phyloP scores from a whole-genome alignment of 75 land plant species.

The Picea glauca region DNA sequence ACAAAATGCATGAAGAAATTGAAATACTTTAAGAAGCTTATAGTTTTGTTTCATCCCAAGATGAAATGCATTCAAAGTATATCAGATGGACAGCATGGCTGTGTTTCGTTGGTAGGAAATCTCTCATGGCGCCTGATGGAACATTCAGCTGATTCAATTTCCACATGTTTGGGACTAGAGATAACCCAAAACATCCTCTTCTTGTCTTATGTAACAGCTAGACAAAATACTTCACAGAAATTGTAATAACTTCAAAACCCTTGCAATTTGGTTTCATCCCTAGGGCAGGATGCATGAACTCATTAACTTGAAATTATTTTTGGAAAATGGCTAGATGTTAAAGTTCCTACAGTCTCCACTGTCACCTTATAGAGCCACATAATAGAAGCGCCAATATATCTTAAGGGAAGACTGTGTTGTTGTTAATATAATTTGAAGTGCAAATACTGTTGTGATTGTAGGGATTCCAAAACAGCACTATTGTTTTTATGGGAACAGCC shows the following conservation, averaged over 20 bases:
- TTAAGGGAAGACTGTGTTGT: too few species aligned
- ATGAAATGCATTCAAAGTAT: neutral
- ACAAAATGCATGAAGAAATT: too few species aligned
- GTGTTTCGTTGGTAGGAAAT: neutral
- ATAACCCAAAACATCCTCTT: neutral
- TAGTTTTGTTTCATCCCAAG: too few species aligned
- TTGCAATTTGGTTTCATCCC: neutral
- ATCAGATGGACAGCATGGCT: neutral
- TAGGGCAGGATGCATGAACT: neutral
- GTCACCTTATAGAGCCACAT: neutral
- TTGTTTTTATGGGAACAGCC: constrained; percentile 72
- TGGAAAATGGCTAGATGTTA: neutral
- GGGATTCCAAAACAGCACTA: constrained; percentile 38
- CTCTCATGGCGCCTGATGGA: neutral
- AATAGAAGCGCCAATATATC: neutral
- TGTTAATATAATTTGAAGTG: neutral
- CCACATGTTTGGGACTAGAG: neutral
- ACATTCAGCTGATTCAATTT: neutral
- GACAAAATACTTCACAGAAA: too few species aligned
- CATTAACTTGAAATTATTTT: neutral
- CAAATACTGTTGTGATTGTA: constrained; percentile 11
- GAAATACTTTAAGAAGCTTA: too few species aligned
- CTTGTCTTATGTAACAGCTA: neutral
- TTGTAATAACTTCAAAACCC: neutral
- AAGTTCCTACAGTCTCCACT: neutral